These are phyloP conservation scores for Beauveria australis DNA, from an alignment of 2,329 filamentous ascomycete genomes.

Conservation along the genomic window DNA sequence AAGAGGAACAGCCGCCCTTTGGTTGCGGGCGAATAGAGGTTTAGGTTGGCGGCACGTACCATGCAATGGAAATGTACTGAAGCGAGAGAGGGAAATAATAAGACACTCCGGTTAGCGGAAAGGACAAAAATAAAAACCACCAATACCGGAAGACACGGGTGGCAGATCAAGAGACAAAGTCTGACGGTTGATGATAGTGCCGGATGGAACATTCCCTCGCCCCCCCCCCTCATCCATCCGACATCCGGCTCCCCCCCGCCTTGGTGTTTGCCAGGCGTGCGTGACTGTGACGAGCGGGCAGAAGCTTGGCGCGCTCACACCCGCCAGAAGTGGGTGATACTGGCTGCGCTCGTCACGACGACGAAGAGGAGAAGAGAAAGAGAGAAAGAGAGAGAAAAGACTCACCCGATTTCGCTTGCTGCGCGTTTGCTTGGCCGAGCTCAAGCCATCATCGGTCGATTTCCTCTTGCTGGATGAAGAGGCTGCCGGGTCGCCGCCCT, in stretches of 20 bases:
- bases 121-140: not conserved
- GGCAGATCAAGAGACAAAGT: not conserved
- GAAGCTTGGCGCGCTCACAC: not conserved
- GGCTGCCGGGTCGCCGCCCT: constrained; percentile 13
- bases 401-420: constrained; percentile 53
- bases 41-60: constrained; percentile 31
- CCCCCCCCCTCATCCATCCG: not conserved
- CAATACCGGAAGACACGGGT: not conserved
- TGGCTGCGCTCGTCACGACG: not conserved
- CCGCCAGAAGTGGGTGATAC: not conserved
- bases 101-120: constrained; percentile 1
- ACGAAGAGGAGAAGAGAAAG: not conserved
- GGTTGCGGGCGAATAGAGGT: not conserved
- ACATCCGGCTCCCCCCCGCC: not conserved
- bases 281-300: not conserved
- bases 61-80: constrained; percentile 54
- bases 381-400: constrained; percentile 13
- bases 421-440: constrained; percentile 40
- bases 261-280: not conserved
- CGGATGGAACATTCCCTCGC: not conserved
- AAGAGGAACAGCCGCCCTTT: not conserved
- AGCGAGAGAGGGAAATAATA: not conserved
- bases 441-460: constrained; percentile 32
- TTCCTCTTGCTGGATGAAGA: constrained; percentile 27
- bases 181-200: not conserved